Evolutionary conservation across 805 yeast genomes (phyloP).

Genomic region (Pichia paraexigua): DNA sequence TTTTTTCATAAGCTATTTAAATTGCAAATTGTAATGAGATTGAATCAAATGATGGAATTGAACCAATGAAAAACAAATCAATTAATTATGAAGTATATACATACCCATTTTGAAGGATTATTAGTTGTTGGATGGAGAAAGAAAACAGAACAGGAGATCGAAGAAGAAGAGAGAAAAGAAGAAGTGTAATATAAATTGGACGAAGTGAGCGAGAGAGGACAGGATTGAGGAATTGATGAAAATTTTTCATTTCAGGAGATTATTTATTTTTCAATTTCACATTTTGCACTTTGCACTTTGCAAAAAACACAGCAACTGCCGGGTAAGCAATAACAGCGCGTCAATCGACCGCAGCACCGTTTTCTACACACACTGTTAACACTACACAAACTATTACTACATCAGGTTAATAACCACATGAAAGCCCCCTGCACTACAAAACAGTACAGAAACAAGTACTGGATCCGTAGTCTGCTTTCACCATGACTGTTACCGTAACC

Average conservation of each 20-base stretch:
- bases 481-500: conserved; percentile 33
- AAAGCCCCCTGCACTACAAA: conserved; percentile 70
- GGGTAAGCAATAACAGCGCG: background rate
- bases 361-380: background rate
- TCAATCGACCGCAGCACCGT: background rate
- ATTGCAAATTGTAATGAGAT: background rate
- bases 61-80: background rate
- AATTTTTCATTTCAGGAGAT: background rate
- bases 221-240: background rate
- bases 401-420: conserved; percentile 59
- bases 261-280: background rate
- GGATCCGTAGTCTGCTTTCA: conserved; percentile 68
- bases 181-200: background rate
- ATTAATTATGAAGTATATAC: background rate
- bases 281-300: background rate
- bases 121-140: conserved; percentile 1
- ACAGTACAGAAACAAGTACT: conserved; percentile 78
- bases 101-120: conserved; percentile 12
- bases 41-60: background rate
- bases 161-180: conserved; percentile 1
- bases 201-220: background rate
- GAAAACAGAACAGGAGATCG: background rate
- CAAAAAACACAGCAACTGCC: background rate
- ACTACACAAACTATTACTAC: background rate
- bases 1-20: background rate